Evolutionary conservation across 495 filamentous ascomycete genomes (phyloP), one percentile per base, ranked within the genome.

Genomic region (Astrothelium macrocarpum): DNA sequence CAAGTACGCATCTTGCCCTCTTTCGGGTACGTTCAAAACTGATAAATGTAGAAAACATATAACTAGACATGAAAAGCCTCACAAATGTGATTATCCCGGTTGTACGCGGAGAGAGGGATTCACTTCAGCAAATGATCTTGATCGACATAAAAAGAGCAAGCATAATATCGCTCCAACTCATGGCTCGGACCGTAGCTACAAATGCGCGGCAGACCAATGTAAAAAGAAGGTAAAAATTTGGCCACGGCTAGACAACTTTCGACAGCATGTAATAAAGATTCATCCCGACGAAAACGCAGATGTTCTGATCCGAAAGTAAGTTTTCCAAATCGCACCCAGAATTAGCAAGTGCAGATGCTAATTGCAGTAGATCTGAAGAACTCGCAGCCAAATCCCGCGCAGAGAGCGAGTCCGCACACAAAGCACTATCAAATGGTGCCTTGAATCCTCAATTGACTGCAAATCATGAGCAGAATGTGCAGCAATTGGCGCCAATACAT

Each of bases 171-270:
- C 64, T 0, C 59, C 39, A 1, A 34, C 20, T 11, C 20, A 31
- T 32, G 65, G 65, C 62, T 70, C 49, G 29, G 49, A 64, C 43
- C 53, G 66, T 60, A 67, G 67, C 45, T 16, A 11, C 7, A 63
- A 53, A 32, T 70, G 67, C 32, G 46, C 65, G 14, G 20, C 32
- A 25, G 39, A 56, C 5, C 32, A 53, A 25, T 31, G 20, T 9
- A 45, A 20, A 18, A 53, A 60, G 59, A 49, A 53, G 12, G 16
- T 43, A 2, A 97, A 97, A 75, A 78, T 81, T 49, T 97, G 93
- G 90, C 91, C 90, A 11, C 84, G 94, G 9, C 73, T 88, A 60
- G 94, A 98, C 73, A 98, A 98, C 67, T 98, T 97, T 74, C 86
- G 85, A 70, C 86, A 88, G 62, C 94, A 98, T 68, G 79, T 95